Conservation (phyloP, 495 filamentous ascomycete species). For the Daldinia grandis region DNA sequence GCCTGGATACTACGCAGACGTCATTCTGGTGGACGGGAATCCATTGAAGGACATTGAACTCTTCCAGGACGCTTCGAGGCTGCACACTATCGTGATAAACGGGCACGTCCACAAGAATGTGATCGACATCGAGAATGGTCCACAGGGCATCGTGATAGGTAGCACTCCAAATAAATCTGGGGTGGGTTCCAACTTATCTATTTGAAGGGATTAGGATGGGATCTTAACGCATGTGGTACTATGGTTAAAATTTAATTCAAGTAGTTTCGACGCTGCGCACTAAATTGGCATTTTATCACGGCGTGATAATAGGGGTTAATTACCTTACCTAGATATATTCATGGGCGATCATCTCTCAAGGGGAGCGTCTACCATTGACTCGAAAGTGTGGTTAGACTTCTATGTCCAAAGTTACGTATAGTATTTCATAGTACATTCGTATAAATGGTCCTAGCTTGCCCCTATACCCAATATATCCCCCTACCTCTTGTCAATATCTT, state of each 20-base stretch:
- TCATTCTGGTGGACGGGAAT: slow-evolving; percentile 17
- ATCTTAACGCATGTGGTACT: background rate
- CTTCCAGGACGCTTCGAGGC: slow-evolving; percentile 9
- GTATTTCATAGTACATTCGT: too few species aligned
- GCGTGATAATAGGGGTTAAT: too few species aligned
- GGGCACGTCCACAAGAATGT: slow-evolving; percentile 22
- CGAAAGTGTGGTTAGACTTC: too few species aligned
- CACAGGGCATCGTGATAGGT: background rate
- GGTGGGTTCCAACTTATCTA: background rate
- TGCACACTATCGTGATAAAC: slow-evolving; percentile 17
- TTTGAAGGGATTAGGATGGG: background rate
- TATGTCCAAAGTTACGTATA: too few species aligned
- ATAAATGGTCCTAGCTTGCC: too few species aligned
- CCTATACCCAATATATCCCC: background rate
- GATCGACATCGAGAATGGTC: background rate
- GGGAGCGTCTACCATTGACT: too few species aligned
- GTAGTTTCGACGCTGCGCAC: background rate
- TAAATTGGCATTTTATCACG: background rate
- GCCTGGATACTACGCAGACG: slow-evolving; percentile 19
- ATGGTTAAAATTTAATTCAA: background rate
- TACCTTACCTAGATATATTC: too few species aligned
- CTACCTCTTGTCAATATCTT: too few species aligned
- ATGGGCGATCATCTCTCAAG: too few species aligned
- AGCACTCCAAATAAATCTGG: background rate
- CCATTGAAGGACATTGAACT: slow-evolving; percentile 13